These are phyloP conservation scores for Dothideomycetes sp. DNA, from an alignment of 2,329 filamentous ascomycete genomes.

Conservation along the genomic window DNA sequence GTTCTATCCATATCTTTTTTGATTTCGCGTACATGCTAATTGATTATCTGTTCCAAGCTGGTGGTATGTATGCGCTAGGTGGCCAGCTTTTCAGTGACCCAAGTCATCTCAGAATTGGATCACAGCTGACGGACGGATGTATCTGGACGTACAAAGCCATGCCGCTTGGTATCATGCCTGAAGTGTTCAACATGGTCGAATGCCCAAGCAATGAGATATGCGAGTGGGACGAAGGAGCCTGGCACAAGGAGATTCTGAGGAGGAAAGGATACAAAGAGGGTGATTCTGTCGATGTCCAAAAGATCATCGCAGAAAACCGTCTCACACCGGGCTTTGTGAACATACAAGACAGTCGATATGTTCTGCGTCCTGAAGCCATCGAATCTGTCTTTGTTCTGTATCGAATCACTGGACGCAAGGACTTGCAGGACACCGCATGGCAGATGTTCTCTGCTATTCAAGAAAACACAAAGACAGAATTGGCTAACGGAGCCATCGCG, in stretches of 20 bases:
- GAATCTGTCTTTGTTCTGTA: constrained; percentile 55
- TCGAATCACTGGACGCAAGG: constrained; percentile 47
- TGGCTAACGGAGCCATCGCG: constrained; percentile 37
- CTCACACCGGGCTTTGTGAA: constrained; percentile 36
- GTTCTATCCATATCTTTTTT: no score
- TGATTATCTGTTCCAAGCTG: no score
- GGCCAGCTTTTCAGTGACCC: constrained; percentile 48
- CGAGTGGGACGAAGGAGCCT: constrained; percentile 45
- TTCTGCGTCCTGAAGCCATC: constrained; percentile 48
- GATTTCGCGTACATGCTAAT: no score
- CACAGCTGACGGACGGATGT: constrained; percentile 50
- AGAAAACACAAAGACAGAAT: constrained; percentile 33
- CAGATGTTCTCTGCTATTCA: constrained; percentile 41
- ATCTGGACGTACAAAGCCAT: constrained; percentile 54
- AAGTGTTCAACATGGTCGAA: constrained; percentile 45
- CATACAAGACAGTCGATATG: constrained; percentile 37
- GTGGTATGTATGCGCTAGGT: constrained; percentile 54
- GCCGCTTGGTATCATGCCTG: constrained; percentile 53
- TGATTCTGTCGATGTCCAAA: constrained; percentile 19
- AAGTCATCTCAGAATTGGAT: constrained; percentile 46
- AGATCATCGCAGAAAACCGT: constrained; percentile 29
- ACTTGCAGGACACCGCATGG: constrained; percentile 38
- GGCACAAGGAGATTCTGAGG: constrained; percentile 33
- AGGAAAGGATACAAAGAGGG: constrained; percentile 19
- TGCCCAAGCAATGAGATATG: constrained; percentile 38